Evolutionary conservation across 345 rosid genomes (phyloP), one percentile per base, ranked within the genome.

Genomic region (Excoecaria agallocha): DNA sequence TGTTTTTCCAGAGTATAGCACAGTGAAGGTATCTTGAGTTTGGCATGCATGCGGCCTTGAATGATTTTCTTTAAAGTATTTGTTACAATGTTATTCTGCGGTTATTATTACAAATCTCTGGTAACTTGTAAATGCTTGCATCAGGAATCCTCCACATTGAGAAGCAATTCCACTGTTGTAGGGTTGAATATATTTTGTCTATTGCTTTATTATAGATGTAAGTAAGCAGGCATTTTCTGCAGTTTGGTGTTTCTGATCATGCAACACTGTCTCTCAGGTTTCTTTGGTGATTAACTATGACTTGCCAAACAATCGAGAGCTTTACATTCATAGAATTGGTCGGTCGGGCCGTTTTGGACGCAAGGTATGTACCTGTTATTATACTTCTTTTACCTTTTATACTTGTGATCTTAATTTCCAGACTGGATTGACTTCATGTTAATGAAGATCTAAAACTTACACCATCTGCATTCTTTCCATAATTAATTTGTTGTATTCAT

Each of bases 331-430:
- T 64, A 86, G 98, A 58, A 95, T 95, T 77, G 99, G 99, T 66
- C 97, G 99, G 17, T 93, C 98, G 16, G 98, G 99, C 60, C 98
- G 98, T 70, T 96, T 93, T 35, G 99, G 98, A 74, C 92, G 99
- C 68, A 96, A 96, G 99, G 99, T 93, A 85, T 55, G 51, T 12
- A 25, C 54, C 60, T 17, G 4, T 3, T 43, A 46, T 43, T 3
- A 1, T 64, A 6, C 51, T 38, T 1, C 3, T 11, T 7, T 3
- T 45, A 35, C 1, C 60, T 15, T 16, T 43, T 75, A 54, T 54
- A 3, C 22, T 54, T 54, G 45, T 35, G 43, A 20, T 41, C 52
- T 45, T 54, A 17, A 4, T 2, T 57, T 45, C 3, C 16, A 8
- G 48, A 17, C 4, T 39, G 4, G 2, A 8, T 1, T 69, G 24